Evolutionary conservation across 495 filamentous ascomycete species (phyloP).

Genomic region (Penicillium crystallinum): DNA sequence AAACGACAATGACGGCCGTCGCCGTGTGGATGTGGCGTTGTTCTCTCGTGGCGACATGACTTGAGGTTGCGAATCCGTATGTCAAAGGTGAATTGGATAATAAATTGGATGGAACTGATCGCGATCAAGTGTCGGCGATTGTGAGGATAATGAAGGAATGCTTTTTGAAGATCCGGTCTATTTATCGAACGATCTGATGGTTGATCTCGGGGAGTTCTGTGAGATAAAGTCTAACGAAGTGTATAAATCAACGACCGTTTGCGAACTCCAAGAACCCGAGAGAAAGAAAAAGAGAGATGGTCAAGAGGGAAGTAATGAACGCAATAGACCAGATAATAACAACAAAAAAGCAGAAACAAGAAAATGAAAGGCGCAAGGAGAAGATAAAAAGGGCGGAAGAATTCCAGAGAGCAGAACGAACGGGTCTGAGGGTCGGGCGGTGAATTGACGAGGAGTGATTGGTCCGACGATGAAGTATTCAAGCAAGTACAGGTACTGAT

Average conservation of each 20-base stretch:
- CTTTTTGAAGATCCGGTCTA: neutral
- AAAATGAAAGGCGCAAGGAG: slow-evolving; percentile 13
- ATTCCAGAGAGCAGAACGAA: slow-evolving; percentile 13
- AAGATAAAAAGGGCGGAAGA: slow-evolving; percentile 21
- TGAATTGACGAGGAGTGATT: slow-evolving; percentile 21
- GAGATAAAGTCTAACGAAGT: slow-evolving; percentile 1
- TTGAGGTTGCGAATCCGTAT: neutral
- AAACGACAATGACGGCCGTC: slow-evolving; percentile 36
- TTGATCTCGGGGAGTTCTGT: neutral
- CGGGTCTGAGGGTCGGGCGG: slow-evolving; percentile 24
- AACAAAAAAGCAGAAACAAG: slow-evolving; percentile 11
- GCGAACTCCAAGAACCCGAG: slow-evolving; percentile 9
- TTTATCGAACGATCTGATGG: neutral
- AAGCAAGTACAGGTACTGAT: neutral
- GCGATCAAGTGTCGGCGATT: neutral
- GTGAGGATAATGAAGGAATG: neutral
- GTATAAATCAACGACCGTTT: slow-evolving; percentile 1
- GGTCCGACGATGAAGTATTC: too few species aligned
- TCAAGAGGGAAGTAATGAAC: slow-evolving; percentile 10
- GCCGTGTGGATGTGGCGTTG: slow-evolving; percentile 22
- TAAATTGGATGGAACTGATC: neutral
- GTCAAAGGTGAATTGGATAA: neutral
- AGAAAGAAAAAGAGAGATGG: slow-evolving; percentile 3
- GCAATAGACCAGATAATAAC: slow-evolving; percentile 10
- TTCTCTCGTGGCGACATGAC: slow-evolving; percentile 38